phyloP scores from a whole-genome alignment of 805 yeast species.

The Saccharomycopsis selenospora region DNA sequence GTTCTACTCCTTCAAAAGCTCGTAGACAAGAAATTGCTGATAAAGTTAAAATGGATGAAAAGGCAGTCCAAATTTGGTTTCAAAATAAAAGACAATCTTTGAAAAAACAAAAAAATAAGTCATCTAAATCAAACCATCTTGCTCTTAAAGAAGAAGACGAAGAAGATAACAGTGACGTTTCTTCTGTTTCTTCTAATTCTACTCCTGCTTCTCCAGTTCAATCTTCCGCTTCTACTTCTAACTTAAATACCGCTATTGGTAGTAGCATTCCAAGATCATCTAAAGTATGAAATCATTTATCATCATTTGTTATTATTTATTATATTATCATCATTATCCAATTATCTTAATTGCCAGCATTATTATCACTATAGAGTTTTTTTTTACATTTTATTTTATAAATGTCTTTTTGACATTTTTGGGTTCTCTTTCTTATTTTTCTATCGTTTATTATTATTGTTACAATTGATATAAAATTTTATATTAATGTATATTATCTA shows the following conservation, averaged over 20 bases:
- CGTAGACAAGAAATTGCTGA: slow-evolving; percentile 73
- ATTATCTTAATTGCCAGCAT: no score
- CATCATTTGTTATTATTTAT: no score
- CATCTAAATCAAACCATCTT: slow-evolving; percentile 5
- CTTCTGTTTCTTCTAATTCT: not conserved
- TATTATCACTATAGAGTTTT: no score
- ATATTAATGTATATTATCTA: no score
- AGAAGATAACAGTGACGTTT: not conserved
- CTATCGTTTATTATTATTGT: no score
- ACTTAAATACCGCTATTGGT: not conserved
- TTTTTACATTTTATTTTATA: no score
- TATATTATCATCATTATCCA: no score
- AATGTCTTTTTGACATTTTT: no score
- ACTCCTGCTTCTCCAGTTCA: not conserved
- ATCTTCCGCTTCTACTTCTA: not conserved
- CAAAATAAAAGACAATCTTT: slow-evolving; percentile 88
- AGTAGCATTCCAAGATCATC: not conserved
- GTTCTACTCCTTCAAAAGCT: slow-evolving; percentile 74
- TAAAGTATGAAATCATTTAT: not conserved
- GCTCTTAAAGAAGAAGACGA: no score
- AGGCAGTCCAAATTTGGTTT: slow-evolving; percentile 98
- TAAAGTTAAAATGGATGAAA: slow-evolving; percentile 87
- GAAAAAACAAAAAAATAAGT: slow-evolving; percentile 39
- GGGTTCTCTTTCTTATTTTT: no score
- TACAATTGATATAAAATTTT: no score